These are phyloP conservation scores for Syncephalastrum racemosum DNA, from an alignment of 371 early-diverging fungal genomes.

Conservation along the genomic window DNA sequence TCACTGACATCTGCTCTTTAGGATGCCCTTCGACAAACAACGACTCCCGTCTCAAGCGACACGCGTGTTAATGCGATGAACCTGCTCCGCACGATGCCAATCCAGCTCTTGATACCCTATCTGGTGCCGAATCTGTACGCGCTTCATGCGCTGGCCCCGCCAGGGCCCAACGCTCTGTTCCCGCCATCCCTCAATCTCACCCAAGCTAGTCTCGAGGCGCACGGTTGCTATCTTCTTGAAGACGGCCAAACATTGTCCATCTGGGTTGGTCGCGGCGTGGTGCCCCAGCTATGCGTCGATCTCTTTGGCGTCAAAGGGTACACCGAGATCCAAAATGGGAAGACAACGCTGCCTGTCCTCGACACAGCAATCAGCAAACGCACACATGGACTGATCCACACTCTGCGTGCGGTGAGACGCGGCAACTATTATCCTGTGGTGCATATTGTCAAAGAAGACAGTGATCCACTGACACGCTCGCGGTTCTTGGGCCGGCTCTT, in stretches of 20 bases:
- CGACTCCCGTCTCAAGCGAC: conserved; percentile 68
- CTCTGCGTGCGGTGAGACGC: conserved; percentile 58
- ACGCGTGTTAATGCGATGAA: conserved; percentile 70
- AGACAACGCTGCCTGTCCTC: conserved; percentile 59
- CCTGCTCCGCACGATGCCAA: conserved; percentile 71
- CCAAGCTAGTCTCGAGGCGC: conserved; percentile 80
- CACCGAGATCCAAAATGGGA: conserved; percentile 60
- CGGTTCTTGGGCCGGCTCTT: conserved; percentile 86
- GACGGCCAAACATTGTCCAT: conserved; percentile 79
- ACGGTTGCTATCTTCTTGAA: conserved; percentile 86
- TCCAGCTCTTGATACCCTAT: conserved; percentile 74
- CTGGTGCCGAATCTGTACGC: conserved; percentile 81
- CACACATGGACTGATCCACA: conserved; percentile 54
- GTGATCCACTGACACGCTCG: conserved; percentile 78
- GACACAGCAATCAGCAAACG: conserved; percentile 60
- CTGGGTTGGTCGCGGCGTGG: conserved; percentile 84
- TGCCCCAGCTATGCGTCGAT: conserved; percentile 70
- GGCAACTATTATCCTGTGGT: conserved; percentile 63
- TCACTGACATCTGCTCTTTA: conserved; percentile 6
- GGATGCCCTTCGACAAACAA: conserved; percentile 56
- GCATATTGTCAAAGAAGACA: conserved; percentile 90
- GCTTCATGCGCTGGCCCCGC: conserved; percentile 76
- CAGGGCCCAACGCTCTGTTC: conserved; percentile 56
- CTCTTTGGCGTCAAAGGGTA: conserved; percentile 66
- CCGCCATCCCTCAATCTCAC: conserved; percentile 80